Evolutionary conservation across 306 rosid species (phyloP).

Genomic region (Rosa rugosa): DNA sequence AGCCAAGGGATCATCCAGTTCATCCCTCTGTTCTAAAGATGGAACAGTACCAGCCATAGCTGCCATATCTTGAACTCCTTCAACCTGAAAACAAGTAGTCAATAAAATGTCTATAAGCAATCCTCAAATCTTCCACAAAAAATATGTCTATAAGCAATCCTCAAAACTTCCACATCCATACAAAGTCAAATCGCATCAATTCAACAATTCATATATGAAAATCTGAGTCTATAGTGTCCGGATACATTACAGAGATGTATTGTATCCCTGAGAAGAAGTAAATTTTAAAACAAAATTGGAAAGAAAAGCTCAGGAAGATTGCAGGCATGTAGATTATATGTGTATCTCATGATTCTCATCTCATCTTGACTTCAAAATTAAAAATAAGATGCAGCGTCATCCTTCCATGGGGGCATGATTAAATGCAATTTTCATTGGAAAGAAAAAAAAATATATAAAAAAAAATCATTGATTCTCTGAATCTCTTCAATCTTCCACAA

Average conservation of each 20-base stretch:
- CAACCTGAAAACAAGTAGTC: conserved; percentile 50
- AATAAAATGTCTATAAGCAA: background rate
- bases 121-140: background rate
- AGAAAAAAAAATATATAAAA: background rate
- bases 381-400: background rate
- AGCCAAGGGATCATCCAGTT: conserved; percentile 72
- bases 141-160: background rate
- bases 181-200: background rate
- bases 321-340: background rate
- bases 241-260: background rate
- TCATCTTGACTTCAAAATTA: background rate
- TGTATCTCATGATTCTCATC: background rate
- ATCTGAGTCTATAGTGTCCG: background rate
- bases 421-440: background rate
- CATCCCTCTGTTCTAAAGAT: conserved; percentile 61
- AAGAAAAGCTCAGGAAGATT: background rate
- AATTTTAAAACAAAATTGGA: background rate
- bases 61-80: conserved; percentile 75
- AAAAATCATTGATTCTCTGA: background rate
- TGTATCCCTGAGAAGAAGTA: background rate
- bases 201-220: background rate
- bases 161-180: conserved; percentile 1
- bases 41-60: conserved; percentile 51
- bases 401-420: background rate
- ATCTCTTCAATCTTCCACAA: background rate